Evolutionary conservation across 2,329 filamentous ascomycete genomes (phyloP).

Genomic region (Aspergillus ustus): DNA sequence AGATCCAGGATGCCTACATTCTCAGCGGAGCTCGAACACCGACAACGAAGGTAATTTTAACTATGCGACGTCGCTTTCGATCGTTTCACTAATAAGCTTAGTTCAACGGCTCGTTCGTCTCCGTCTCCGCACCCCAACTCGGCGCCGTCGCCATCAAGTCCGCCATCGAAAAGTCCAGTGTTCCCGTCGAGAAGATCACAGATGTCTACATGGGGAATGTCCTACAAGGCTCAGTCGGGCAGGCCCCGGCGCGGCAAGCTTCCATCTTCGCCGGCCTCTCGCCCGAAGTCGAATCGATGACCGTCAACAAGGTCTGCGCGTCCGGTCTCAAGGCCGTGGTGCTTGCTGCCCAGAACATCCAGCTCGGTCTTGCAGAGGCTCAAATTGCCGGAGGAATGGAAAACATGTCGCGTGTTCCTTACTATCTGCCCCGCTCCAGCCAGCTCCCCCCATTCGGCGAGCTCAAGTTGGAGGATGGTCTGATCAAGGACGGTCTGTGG

Average conservation of each 20-base stretch:
- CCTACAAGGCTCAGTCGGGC: slow-evolving; percentile 79
- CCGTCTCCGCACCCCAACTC: slow-evolving; percentile 82
- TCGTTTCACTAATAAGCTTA: slow-evolving; percentile 43
- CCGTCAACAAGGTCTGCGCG: slow-evolving; percentile 97
- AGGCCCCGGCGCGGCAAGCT: slow-evolving; percentile 91
- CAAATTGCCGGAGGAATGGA: slow-evolving; percentile 97
- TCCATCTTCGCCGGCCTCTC: slow-evolving; percentile 85
- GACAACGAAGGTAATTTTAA: slow-evolving; percentile 72
- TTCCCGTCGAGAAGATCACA: slow-evolving; percentile 79
- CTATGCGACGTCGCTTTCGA: not conserved
- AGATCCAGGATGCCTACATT: slow-evolving; percentile 92
- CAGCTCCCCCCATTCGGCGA: slow-evolving; percentile 85
- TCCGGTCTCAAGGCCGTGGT: slow-evolving; percentile 92
- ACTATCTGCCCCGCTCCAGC: slow-evolving; percentile 83
- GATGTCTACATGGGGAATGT: slow-evolving; percentile 99
- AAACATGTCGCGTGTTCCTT: slow-evolving; percentile 93
- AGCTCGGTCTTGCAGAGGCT: slow-evolving; percentile 84
- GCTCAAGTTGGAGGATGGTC: slow-evolving; percentile 83
- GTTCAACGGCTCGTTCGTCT: slow-evolving; percentile 93
- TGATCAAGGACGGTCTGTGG: slow-evolving; percentile 93
- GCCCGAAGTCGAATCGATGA: slow-evolving; percentile 80
- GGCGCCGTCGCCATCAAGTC: slow-evolving; percentile 91
- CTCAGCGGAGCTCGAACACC: slow-evolving; percentile 88
- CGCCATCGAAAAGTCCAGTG: slow-evolving; percentile 81
- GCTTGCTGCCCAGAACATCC: slow-evolving; percentile 91